Base-by-base conservation (phyloP, 2,329 filamentous ascomycete species). In the Elsinoe batatas region DNA sequence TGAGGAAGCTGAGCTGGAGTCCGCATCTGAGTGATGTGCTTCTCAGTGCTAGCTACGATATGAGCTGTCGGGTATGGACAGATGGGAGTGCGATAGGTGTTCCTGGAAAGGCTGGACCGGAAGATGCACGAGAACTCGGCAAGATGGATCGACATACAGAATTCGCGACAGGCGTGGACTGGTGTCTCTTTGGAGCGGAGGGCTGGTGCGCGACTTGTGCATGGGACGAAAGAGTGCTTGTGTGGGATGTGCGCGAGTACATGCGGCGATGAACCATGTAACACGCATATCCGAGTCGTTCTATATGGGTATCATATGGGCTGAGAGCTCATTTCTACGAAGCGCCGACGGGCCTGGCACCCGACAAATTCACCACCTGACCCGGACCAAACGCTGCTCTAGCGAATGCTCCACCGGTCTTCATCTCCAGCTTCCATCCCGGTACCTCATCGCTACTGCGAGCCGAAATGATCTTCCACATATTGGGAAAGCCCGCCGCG, bases 191-290 rank as follows among this genome's bases (percentile, higher is more conserved):
- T 70, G 93, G 93, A 3, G 86, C 83, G 20, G 91, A 95, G 61
- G 93, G 93, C 4, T 98, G 93, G 93, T 91, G 91, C 62, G 91
- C 93, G 1, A 94, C 88, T 60, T 88, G 87, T 1, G 91, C 89
- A 0, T 98, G 93, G 93, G 93, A 98, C 65, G 90, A 96, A 73
- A 80, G 83, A 63, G 79, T 98, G 10, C 75, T 94, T 64, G 81
- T 98, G 5, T 98, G 91, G 91, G 93, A 98, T 74, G 87, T 91
- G 37, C 83, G 82, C 63, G 77, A 78, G 11, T 70, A 81, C 46
- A 86, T 87, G 80, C 65, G 69, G 53, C 57, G 62, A 20, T 66
- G 62, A 65, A 13, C 44, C 20, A 18, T 13, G 35, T n/a, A 22
- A 22, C 17, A 12, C 3, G n/a, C 26, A 44, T 13, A 12, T 22